phyloP scores from a whole-genome alignment of 2,329 filamentous ascomycete genomes.

The Sporothrix curviconia region DNA sequence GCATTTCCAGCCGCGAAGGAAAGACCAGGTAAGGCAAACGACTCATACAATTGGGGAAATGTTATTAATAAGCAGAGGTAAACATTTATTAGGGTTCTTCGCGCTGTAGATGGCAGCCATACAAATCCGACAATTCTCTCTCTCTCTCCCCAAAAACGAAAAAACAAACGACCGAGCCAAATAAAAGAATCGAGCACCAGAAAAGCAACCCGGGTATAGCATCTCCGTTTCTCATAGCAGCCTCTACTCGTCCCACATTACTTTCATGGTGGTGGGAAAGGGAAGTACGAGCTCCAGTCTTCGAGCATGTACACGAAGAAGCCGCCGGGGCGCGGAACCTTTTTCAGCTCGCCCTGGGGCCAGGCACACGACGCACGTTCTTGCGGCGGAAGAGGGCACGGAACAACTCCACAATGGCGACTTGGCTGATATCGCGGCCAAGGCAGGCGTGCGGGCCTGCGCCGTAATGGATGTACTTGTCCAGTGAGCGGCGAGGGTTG shows the following conservation, averaged over 20 bases:
- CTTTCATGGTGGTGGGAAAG: constrained; percentile 48
- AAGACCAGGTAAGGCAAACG: too few relatives aligned
- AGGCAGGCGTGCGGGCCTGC: constrained; percentile 57
- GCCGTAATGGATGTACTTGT: constrained; percentile 59
- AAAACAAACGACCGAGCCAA: too few relatives aligned
- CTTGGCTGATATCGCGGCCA: constrained; percentile 52
- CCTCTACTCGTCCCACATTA: constrained; percentile 40
- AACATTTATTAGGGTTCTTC: too few relatives aligned
- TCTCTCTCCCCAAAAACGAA: too few relatives aligned
- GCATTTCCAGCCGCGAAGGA: too few relatives aligned
- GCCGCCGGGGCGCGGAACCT: constrained; percentile 48
- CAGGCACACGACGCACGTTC: constrained; percentile 54
- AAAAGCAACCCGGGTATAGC: not conserved
- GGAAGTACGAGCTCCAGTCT: constrained; percentile 49
- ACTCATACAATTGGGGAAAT: too few relatives aligned
- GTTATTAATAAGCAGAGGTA: too few relatives aligned
- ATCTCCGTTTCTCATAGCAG: not conserved
- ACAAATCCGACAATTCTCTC: too few relatives aligned
- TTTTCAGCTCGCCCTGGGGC: constrained; percentile 62
- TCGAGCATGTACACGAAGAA: constrained; percentile 58
- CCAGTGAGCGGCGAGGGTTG: constrained; percentile 55
- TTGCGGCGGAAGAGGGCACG: constrained; percentile 56
- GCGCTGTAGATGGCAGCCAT: too few relatives aligned
- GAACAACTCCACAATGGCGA: constrained; percentile 62
- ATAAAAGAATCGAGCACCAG: too few relatives aligned